Percentiles rank a stretch among this genome's conserved stretches.
phyloP scores from a whole-genome alignment of 208 protist genomes.

The Acanthamoeba castellanii region DNA sequence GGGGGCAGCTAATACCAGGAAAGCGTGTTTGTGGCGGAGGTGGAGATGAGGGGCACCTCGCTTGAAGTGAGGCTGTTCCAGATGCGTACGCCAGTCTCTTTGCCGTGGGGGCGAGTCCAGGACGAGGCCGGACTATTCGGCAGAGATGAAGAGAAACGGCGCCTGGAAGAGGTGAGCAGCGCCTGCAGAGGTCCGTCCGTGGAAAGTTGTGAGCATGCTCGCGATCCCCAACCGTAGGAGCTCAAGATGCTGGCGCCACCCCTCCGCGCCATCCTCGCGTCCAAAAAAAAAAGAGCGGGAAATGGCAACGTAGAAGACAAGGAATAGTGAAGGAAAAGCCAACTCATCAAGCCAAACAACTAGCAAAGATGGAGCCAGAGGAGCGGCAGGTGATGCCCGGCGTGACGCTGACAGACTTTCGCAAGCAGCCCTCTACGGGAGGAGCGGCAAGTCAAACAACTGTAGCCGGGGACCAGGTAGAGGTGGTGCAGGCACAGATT shows the following conservation, averaged over 20 bases:
- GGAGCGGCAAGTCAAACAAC: neutral
- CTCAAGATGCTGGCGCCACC: no score
- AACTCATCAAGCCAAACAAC: neutral
- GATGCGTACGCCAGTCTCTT: conserved; percentile 12
- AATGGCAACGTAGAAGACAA: no score
- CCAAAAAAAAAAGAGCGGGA: no score
- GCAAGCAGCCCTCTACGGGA: neutral
- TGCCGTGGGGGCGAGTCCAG: neutral
- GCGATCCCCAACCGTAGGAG: no score
- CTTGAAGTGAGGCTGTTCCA: conserved; percentile 4
- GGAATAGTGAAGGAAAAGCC: no score
- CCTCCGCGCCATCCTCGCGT: no score
- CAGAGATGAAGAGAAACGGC: neutral
- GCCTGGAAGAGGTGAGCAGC: neutral
- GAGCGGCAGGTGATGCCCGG: conserved; percentile 47
- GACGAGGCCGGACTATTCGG: neutral
- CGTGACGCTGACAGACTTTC: conserved; percentile 37
- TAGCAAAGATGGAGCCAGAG: neutral
- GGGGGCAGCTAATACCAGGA: conserved; percentile 18
- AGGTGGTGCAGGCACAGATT: conserved; percentile 52
- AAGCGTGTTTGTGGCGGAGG: neutral
- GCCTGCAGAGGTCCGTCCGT: no score
- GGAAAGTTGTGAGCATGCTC: no score
- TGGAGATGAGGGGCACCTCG: conserved; percentile 16
- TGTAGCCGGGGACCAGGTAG: neutral